phyloP scores from a whole-genome alignment of 257 asterid species.

The Lavandula angustifolia region DNA sequence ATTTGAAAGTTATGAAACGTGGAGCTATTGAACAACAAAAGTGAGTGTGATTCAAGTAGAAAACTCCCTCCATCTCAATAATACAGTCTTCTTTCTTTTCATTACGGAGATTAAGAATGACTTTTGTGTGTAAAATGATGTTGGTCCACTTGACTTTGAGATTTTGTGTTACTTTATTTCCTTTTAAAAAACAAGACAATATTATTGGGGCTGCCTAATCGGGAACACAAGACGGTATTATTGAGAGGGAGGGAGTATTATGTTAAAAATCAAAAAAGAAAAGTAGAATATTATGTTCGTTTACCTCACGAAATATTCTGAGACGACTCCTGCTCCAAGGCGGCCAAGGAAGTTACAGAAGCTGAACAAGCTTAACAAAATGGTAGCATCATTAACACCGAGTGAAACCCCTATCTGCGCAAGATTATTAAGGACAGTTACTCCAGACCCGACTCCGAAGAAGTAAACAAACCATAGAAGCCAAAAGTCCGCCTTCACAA shows the following conservation, averaged over 20 bases:
- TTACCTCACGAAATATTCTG: conserved; percentile 88
- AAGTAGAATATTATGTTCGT: neutral
- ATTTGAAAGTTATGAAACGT: neutral
- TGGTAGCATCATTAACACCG: conserved; percentile 64
- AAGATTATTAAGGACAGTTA: conserved; percentile 85
- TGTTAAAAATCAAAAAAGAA: too few relatives aligned
- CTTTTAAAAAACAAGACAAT: too few relatives aligned
- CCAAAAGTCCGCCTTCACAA: conserved; percentile 96
- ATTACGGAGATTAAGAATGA: too few relatives aligned
- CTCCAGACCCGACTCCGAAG: conserved; percentile 90
- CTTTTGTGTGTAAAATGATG: too few relatives aligned
- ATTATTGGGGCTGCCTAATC: too few relatives aligned
- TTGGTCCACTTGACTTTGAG: too few relatives aligned
- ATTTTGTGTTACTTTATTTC: too few relatives aligned
- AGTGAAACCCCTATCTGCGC: conserved; percentile 85
- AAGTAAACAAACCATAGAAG: conserved; percentile 84
- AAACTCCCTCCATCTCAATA: too few relatives aligned
- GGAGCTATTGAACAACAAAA: neutral
- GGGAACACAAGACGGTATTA: too few relatives aligned
- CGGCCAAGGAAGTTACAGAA: conserved; percentile 90
- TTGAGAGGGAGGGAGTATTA: too few relatives aligned
- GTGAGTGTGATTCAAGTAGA: too few relatives aligned
- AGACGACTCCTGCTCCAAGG: conserved; percentile 82
- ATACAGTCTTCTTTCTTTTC: too few relatives aligned
- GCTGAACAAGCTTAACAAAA: conserved; percentile 83